Conservation (phyloP, 495 filamentous ascomycete genomes). For the Pseudoneurospora amorphoporcata region DNA sequence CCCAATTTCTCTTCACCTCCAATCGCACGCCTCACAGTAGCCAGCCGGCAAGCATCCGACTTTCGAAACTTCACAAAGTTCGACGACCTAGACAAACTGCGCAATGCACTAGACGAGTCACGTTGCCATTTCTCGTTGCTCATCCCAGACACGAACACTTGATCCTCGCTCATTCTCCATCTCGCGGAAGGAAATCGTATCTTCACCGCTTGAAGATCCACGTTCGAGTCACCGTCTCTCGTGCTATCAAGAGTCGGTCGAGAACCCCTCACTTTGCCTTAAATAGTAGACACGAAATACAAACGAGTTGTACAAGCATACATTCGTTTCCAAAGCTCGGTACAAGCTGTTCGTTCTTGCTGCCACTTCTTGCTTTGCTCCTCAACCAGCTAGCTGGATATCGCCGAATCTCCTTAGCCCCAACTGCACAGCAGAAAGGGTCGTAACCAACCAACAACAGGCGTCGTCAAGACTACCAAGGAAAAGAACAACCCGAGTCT, state of each 20-base stretch:
- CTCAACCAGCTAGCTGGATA: background rate
- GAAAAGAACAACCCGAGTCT: background rate
- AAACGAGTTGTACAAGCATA: background rate
- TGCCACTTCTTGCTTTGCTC: background rate
- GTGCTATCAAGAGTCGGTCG: background rate
- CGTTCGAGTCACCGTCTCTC: background rate
- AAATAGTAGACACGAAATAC: background rate
- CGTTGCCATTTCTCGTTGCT: background rate
- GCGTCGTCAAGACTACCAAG: background rate
- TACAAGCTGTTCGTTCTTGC: background rate
- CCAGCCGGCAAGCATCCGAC: background rate
- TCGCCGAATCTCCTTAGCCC: background rate
- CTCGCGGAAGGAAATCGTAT: background rate
- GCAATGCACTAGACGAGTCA: background rate
- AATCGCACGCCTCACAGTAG: background rate
- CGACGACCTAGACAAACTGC: background rate
- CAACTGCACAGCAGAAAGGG: background rate
- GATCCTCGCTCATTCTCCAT: background rate
- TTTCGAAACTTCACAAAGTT: background rate
- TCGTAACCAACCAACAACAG: background rate
- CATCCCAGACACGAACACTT: background rate
- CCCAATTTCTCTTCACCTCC: background rate
- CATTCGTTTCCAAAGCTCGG: background rate
- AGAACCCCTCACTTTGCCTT: background rate
- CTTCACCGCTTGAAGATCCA: background rate